Evolutionary conservation across 164 flowering plant species (phyloP).

Genomic region (Amborella trichopoda): DNA sequence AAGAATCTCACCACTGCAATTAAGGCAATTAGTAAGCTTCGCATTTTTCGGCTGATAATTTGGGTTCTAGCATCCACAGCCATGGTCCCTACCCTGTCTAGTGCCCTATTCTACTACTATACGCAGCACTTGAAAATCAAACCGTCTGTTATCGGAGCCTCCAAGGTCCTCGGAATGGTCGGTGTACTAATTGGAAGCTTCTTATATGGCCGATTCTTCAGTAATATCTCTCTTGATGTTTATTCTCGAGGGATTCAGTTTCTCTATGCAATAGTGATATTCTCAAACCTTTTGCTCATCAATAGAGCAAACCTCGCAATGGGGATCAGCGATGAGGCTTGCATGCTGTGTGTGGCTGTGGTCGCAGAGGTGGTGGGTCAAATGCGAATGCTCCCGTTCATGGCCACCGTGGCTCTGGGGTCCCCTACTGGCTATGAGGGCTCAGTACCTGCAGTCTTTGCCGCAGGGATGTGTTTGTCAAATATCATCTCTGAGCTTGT

Average conservation of each 20-base stretch:
- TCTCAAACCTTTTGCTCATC: slow-evolving; percentile 57
- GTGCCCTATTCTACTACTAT: slow-evolving; percentile 80
- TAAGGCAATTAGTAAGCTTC: slow-evolving; percentile 31
- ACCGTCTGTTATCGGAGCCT: slow-evolving; percentile 68
- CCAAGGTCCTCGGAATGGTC: slow-evolving; percentile 61
- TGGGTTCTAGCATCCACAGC: slow-evolving; percentile 74
- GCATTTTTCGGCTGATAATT: slow-evolving; percentile 36
- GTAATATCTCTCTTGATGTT: slow-evolving; percentile 45
- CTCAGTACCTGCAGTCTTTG: slow-evolving; percentile 67
- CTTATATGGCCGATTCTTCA: slow-evolving; percentile 47
- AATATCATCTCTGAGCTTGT: slow-evolving; percentile 60
- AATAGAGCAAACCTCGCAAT: slow-evolving; percentile 47
- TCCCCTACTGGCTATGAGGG: slow-evolving; percentile 82
- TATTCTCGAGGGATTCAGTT: slow-evolving; percentile 39
- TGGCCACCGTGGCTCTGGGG: slow-evolving; percentile 51
- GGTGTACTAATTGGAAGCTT: slow-evolving; percentile 44
- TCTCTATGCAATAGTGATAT: slow-evolving; percentile 46
- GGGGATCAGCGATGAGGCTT: slow-evolving; percentile 65
- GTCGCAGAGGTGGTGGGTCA: slow-evolving; percentile 66
- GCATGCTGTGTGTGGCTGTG: slow-evolving; percentile 58
- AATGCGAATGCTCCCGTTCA: slow-evolving; percentile 70
- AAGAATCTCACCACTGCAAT: slow-evolving; percentile 35
- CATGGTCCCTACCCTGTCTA: slow-evolving; percentile 60
- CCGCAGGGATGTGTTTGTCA: slow-evolving; percentile 56
- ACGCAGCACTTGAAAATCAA: slow-evolving; percentile 60